Evolutionary conservation across 495 filamentous ascomycete genomes (phyloP).

Genomic region (Tuber borchii): DNA sequence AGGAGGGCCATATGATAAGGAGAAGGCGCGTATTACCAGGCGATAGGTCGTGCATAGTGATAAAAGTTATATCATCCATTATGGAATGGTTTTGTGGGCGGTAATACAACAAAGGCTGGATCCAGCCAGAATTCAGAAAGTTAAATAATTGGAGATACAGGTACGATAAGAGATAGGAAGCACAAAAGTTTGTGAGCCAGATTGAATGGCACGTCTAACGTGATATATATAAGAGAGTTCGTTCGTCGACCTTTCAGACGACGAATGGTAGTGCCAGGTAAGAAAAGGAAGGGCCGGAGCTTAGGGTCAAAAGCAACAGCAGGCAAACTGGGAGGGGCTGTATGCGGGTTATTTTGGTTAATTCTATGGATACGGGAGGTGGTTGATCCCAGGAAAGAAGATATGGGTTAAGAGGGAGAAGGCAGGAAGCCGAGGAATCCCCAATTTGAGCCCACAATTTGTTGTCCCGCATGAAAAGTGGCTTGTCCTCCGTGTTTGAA

Average conservation of each 20-base stretch:
- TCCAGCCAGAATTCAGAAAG: conserved; percentile 1
- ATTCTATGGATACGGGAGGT: neutral
- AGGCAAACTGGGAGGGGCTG: conserved; percentile 26
- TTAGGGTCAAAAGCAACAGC: conserved; percentile 16
- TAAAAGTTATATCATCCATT: conserved; percentile 83
- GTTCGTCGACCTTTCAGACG: conserved; percentile 29
- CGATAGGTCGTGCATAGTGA: conserved; percentile 72
- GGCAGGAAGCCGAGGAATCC: neutral
- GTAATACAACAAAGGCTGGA: conserved; percentile 13
- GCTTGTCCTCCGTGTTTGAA: neutral
- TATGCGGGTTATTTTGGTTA: neutral
- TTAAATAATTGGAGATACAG: conserved; percentile 13
- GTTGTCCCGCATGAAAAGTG: neutral
- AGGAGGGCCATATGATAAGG: conserved; percentile 16
- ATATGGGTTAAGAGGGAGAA: neutral
- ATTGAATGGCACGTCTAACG: conserved; percentile 10
- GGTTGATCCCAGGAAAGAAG: too few species aligned
- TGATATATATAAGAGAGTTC: conserved; percentile 31
- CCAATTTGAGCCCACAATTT: neutral
- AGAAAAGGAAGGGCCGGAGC: conserved; percentile 31
- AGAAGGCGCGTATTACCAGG: conserved; percentile 43
- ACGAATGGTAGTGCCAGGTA: conserved; percentile 22
- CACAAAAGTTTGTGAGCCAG: conserved; percentile 6
- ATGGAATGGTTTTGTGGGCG: conserved; percentile 17
- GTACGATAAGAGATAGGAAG: conserved; percentile 1